Conservation (phyloP, 2,329 filamentous ascomycete species). For the Fusarium musae region DNA sequence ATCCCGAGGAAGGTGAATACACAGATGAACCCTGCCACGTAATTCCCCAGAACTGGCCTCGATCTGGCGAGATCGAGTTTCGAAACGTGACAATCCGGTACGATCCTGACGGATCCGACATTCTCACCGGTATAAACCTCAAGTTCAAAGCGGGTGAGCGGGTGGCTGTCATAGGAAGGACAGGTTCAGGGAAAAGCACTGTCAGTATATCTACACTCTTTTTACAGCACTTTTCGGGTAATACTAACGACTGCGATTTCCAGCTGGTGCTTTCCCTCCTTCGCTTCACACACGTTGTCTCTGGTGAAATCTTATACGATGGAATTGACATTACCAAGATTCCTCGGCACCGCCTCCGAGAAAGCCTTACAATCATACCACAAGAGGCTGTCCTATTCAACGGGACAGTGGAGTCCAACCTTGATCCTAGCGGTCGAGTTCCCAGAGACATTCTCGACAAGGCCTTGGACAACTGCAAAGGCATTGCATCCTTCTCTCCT, state of each 20-base stretch:
- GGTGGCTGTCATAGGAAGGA: constrained; percentile 83
- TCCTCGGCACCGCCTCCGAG: constrained; percentile 61
- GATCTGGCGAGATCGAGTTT: constrained; percentile 61
- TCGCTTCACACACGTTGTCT: constrained; percentile 63
- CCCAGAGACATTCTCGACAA: constrained; percentile 64
- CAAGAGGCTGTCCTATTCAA: constrained; percentile 69
- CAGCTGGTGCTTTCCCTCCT: constrained; percentile 64
- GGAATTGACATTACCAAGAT: constrained; percentile 66
- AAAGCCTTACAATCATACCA: constrained; percentile 67
- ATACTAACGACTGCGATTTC: constrained; percentile 12
- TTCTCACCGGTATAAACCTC: constrained; percentile 62
- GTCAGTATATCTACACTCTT: constrained; percentile 55
- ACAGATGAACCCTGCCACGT: constrained; percentile 52
- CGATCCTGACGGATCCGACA: constrained; percentile 57
- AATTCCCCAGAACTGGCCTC: constrained; percentile 58
- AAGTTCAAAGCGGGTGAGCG: constrained; percentile 74
- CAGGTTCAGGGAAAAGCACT: constrained; percentile 85
- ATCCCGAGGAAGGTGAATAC: constrained; percentile 54
- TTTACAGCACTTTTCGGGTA: background rate
- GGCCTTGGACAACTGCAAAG: constrained; percentile 70
- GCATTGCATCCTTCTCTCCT: constrained; percentile 64
- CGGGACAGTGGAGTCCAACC: constrained; percentile 64
- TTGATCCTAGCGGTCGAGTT: constrained; percentile 72
- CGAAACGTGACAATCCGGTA: constrained; percentile 63
- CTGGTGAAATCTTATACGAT: constrained; percentile 65